Evolutionary conservation across 176 grass and related monocot species (phyloP), one percentile per base, ranked within the genome.

Genomic region (Otatea glauca): DNA sequence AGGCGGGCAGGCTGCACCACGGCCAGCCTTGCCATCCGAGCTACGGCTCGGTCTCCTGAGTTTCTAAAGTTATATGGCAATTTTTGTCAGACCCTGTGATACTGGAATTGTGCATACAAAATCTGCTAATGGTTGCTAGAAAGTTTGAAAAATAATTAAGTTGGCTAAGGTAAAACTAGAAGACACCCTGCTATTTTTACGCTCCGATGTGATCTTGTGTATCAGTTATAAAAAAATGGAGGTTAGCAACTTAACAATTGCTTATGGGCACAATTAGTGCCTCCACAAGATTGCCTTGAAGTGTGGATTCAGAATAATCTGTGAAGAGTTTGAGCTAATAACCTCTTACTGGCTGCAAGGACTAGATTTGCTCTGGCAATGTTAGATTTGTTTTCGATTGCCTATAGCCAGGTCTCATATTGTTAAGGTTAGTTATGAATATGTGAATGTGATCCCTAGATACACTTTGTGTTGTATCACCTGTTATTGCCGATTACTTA

Each of bases 201-300:
- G 17, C 5, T 61, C 29, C 42, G 4, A 4, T 71, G 21, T 29
- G 29, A 64, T 77, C 32, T 71, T 38, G 2, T 83, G 55, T 44
- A 50, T 77, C 6, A 16, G 43, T 75, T 83, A 50, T 6, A 79
- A 49, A 49, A 47, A 47, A 49, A 49, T 44, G 68, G 32, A 16
- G 34, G 2, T 16, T 43, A 39, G 44, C 81, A 83, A 35, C 47
- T 70, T 65, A 45, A 24, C 6, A 65, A 2, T 78, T 66, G 80
- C 24, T 79, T 73, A 5, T 1, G 1, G 21, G 2, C 4, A 39
- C 18, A 50, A 65, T 54, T 58, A 21, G 20, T 72, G 55, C 37
- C 38, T 70, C 9, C 45, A 80, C 48, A 74, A 81, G 18, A 63
- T 88, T 53, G 17, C 81, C 41, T 51, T 77, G 21, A 59, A 45